A percentile compares a stretch with the other conserved stretches of the same genome.
Evolutionary conservation across 768 basidiomycete species (phyloP).

Genomic region (Russula olivacea): DNA sequence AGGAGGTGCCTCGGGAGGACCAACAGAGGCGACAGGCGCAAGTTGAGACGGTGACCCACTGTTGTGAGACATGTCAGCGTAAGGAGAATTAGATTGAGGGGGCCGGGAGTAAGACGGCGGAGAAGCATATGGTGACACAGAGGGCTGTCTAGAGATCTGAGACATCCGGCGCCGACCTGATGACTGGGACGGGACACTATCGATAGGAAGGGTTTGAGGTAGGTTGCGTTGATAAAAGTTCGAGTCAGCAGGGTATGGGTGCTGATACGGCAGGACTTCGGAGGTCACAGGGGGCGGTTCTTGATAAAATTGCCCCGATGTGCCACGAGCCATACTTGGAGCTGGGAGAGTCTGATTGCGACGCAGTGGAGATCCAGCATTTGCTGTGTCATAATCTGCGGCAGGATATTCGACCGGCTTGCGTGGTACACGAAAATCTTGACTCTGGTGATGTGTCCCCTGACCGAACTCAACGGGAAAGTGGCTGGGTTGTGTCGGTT

Average conservation of each 20-base stretch:
- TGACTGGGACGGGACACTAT: background rate
- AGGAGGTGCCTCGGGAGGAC: background rate
- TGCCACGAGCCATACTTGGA: background rate
- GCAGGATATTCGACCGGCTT: background rate
- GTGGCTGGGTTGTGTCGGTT: slow-evolving; percentile 13
- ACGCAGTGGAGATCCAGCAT: background rate
- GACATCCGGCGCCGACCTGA: background rate
- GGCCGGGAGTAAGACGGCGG: background rate
- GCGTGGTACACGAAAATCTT: slow-evolving; percentile 3
- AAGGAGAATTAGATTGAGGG: background rate
- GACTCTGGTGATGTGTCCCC: slow-evolving; percentile 12
- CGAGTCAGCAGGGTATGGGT: background rate
- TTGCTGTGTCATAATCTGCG: background rate
- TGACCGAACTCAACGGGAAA: slow-evolving; percentile 16
- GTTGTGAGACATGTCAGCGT: background rate
- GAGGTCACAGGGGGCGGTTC: background rate
- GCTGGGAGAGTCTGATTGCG: slow-evolving; percentile 20
- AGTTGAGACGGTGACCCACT: background rate
- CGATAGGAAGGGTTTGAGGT: background rate
- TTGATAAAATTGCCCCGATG: slow-evolving; percentile 11
- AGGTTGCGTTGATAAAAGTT: background rate
- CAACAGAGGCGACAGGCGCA: background rate
- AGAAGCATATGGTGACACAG: background rate
- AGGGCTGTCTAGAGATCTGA: background rate
- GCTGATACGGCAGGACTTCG: slow-evolving; percentile 2